Base-by-base conservation (phyloP, 192 early-diverging fungal species). In the Rhizophagus sp. region DNA sequence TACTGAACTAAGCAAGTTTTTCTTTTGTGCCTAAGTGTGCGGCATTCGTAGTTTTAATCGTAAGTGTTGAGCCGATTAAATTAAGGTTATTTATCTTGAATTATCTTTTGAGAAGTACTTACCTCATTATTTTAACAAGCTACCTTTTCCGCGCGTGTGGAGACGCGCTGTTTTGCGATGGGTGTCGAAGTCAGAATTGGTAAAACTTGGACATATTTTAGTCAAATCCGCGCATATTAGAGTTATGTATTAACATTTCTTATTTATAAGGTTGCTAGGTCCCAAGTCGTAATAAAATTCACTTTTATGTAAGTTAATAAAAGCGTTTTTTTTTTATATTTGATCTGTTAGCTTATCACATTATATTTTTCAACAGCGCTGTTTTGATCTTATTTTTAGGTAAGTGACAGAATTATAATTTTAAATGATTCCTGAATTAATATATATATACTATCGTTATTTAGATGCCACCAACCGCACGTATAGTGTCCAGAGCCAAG, bases 381-480 rank as follows among this genome's bases (percentile, higher is more conserved):
- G 84, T 90, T 25, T 86, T 87, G 30, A 80, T 90, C 30, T 83
- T 90, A 27, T 90, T 90, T 36, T 17, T 87, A 77, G 89, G 89
- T 90, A 86, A 84, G 76, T 61, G 17, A 15, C 0, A 7, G 11
- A 41, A 44, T 50, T 33, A 36, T 69, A 9, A 36, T 36, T 79
- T 19, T 80, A n/a, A 57, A 25, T 73, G 11, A 47, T 69, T 24
- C 11, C 44, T 74, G 4, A 24, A 36, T 12, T 34, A 49, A 47
- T 17, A 70, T 24, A 62, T 41, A 27, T 1, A 22, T 41, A 65
- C 44, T 77, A 7, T 33, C 44, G 68, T 33, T 44, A 71, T 52
- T 17, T 78, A 90, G 89, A 90, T 73, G 80, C 89, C 3, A 80
- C 86, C 27, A 90, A 88, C 68, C 81, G 88, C 19, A 81, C 83